Evolutionary conservation across 257 asterid species (phyloP).

Genomic region (Rhazya stricta): DNA sequence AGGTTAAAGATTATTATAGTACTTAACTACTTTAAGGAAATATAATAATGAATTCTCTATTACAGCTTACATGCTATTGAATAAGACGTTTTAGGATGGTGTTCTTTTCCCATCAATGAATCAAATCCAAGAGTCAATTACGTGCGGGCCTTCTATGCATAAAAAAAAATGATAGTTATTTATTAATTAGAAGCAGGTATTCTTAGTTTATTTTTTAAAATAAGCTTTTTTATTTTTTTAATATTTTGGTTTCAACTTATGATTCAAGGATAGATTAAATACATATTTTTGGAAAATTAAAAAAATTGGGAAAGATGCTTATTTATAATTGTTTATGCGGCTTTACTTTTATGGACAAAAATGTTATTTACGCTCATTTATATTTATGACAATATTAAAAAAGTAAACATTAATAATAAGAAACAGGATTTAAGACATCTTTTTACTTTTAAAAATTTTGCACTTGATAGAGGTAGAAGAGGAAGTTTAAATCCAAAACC

Average conservation of each 20-base stretch:
- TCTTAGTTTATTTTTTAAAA: too few species aligned
- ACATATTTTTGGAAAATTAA: too few species aligned
- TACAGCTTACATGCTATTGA: not conserved
- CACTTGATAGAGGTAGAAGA: not conserved
- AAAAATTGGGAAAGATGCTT: too few species aligned
- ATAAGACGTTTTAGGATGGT: not conserved
- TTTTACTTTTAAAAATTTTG: not conserved
- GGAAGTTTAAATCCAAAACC: conserved; percentile 1
- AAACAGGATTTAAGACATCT: not conserved
- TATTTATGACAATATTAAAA: too few species aligned
- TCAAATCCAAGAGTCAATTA: not conserved
- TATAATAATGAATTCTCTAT: not conserved
- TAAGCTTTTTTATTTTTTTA: too few species aligned
- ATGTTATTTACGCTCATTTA: too few species aligned
- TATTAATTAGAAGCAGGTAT: too few species aligned
- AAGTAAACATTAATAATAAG: too few species aligned
- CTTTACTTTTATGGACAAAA: too few species aligned
- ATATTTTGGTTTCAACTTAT: too few species aligned
- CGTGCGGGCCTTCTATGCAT: not conserved
- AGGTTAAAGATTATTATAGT: not conserved
- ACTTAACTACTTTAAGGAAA: not conserved
- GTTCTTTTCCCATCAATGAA: not conserved
- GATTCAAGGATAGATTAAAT: too few species aligned
- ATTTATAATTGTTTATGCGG: too few species aligned
- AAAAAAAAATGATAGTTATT: not conserved